A percentile compares a stretch with the other conserved stretches of the same genome.
These are phyloP conservation scores for Bolboschoenus planiculmis DNA, from an alignment of 176 grass and related monocot species.

Conservation along the genomic window DNA sequence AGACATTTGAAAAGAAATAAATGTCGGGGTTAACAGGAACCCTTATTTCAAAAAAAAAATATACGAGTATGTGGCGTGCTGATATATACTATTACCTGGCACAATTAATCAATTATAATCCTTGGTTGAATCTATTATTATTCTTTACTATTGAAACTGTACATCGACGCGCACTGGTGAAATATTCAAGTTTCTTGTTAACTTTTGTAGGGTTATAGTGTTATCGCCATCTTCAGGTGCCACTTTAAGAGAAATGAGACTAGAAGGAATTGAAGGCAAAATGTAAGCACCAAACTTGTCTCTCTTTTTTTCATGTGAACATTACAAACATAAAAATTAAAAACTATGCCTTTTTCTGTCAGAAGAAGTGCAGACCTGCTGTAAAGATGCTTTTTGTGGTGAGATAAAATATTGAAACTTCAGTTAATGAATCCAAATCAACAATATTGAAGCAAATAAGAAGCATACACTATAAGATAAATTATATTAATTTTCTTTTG, in stretches of 20 bases:
- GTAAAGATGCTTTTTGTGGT: background rate
- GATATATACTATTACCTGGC: background rate
- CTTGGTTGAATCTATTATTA: background rate
- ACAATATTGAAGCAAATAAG: background rate
- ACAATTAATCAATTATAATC: background rate
- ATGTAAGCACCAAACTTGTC: background rate
- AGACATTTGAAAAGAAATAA: too few species aligned
- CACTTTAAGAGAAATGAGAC: background rate
- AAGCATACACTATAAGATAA: background rate
- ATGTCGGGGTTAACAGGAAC: too few species aligned
- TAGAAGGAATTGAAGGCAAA: slow-evolving; percentile 4
- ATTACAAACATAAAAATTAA: background rate
- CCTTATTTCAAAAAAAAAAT: too few species aligned
- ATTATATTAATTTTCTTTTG: background rate
- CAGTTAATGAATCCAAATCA: background rate
- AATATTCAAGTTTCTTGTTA: background rate
- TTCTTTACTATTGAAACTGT: background rate
- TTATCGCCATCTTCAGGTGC: background rate
- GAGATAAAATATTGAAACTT: background rate
- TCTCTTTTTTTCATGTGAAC: background rate
- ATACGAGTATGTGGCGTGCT: too few species aligned
- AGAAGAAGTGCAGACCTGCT: background rate
- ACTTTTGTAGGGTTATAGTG: background rate
- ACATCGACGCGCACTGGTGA: background rate
- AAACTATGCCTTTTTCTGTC: background rate